Evolutionary conservation across 768 basidiomycete species (phyloP), one percentile per base, ranked within the genome.

Genomic region (Amanita molliuscula): DNA sequence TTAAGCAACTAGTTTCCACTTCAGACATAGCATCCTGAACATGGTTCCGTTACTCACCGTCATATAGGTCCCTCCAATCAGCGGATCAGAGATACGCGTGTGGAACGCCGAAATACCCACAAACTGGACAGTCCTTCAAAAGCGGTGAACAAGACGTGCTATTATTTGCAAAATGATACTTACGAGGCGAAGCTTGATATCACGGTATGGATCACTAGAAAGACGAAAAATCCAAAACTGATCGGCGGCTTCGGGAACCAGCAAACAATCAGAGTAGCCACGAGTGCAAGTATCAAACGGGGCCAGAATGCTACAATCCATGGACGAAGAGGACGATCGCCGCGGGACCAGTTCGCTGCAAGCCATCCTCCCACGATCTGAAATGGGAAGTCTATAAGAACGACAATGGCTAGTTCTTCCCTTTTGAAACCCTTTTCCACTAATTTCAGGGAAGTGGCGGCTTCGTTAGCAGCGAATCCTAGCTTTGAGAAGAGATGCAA

Each of bases 101-200:
- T 98, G 96, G 76, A 98, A 99, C 3, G 96, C 96, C n/a, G 93
- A 90, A 54, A 98, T 92, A 7, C 96, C 93, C 16, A 97, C 95
- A 61, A 98, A 99, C 65, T 99, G 95, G n/a, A 98, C 84, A 4
- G 95, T 97, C 41, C 95, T 95, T 44, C 2, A 40, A 48, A 18
- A 44, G 16, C 2, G 31, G 37, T 40, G 36, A 47, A 35, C 11
- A 16, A 44, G 31, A 11, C 18, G 15, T 11, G 29, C 11, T 25
- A 5, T 16, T 26, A 10, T 20, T 20, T 29, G n/a, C 16, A 29
- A 9, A 15, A 9, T 25, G 25, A 16, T 36, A 64, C 87, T 66
- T 61, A 93, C 94, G 84, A 78, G 6, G 90, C 75, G 61, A 98
- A 92, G 15, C 87, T 88, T 6, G 84, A 81, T 13, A 89, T 52